Evolutionary conservation across 257 asterid species (phyloP).

Genomic region (Ilex asprella): DNA sequence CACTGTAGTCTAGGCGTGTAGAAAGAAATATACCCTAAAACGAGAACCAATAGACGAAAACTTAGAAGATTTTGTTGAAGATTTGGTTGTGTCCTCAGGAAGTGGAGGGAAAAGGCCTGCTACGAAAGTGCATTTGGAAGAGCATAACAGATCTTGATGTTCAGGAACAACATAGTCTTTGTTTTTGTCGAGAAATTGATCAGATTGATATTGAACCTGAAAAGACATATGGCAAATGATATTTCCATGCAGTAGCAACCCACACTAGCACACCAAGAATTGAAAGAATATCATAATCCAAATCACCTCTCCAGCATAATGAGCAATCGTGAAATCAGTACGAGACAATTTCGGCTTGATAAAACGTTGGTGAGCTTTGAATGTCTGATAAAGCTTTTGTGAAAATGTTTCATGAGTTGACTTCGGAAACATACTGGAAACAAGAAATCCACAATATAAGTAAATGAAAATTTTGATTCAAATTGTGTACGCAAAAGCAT

Average conservation of each 20-base stretch:
- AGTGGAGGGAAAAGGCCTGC: conserved; percentile 82
- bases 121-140: conserved; percentile 83
- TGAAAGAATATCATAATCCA: conserved; percentile 13
- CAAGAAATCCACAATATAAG: conserved; percentile 14
- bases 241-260: conserved; percentile 16
- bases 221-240: conserved; percentile 18
- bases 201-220: conserved; percentile 92
- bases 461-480: conserved; percentile 12
- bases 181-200: conserved; percentile 92
- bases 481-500: not conserved
- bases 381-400: conserved; percentile 93
- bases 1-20: conserved; percentile 1
- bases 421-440: conserved; percentile 97
- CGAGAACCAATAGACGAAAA: conserved; percentile 97
- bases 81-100: conserved; percentile 68
- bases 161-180: conserved; percentile 96
- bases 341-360: conserved; percentile 93
- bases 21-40: conserved; percentile 53
- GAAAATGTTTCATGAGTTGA: conserved; percentile 94
- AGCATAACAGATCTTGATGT: conserved; percentile 78
- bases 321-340: conserved; percentile 82
- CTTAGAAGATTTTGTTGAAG: conserved; percentile 84
- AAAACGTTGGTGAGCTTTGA: conserved; percentile 79
- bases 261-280: conserved; percentile 8
- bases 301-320: conserved; percentile 98